phyloP scores from a whole-genome alignment of 371 early-diverging fungal species.

The Actinomortierella wolfii region DNA sequence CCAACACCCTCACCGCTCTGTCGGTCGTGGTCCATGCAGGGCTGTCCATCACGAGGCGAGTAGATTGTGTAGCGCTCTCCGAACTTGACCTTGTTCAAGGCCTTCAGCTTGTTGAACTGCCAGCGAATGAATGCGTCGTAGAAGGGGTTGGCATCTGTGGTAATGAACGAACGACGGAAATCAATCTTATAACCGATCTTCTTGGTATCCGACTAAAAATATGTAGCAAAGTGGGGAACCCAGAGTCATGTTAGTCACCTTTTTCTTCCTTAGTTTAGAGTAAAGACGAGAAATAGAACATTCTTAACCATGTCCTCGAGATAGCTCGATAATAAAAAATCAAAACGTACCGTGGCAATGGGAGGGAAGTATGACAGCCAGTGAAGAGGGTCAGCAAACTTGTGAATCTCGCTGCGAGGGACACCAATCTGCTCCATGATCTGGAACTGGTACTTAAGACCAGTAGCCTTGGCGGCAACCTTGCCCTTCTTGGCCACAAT shows the following conservation, averaged over 20 bases:
- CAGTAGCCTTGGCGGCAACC: slow-evolving; percentile 86
- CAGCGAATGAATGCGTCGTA: slow-evolving; percentile 99
- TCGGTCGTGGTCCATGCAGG: slow-evolving; percentile 99
- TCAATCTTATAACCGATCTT: slow-evolving; percentile 94
- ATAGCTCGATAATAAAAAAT: neutral
- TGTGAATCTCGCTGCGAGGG: slow-evolving; percentile 85
- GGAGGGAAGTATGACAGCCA: slow-evolving; percentile 99
- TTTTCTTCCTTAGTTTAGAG: neutral
- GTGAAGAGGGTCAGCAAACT: slow-evolving; percentile 95
- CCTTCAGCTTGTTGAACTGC: slow-evolving; percentile 97
- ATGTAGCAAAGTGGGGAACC: slow-evolving; percentile 1
- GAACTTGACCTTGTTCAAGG: slow-evolving; percentile 89
- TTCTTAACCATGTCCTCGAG: too few species aligned
- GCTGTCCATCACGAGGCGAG: slow-evolving; percentile 97
- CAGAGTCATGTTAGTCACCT: slow-evolving; percentile 10
- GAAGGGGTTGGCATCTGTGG: slow-evolving; percentile 99
- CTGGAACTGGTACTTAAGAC: slow-evolving; percentile 92
- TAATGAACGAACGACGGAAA: slow-evolving; percentile 99
- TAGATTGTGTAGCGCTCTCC: slow-evolving; percentile 99
- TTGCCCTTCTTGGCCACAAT: slow-evolving; percentile 83
- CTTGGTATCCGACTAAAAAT: slow-evolving; percentile 72
- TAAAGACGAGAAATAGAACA: too few species aligned
- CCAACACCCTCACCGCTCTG: slow-evolving; percentile 97
- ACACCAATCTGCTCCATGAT: slow-evolving; percentile 97
- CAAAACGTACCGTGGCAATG: slow-evolving; percentile 64